Percentiles rank a stretch among this genome's conserved stretches.
Conservation (phyloP, 2,329 filamentous ascomycete genomes). For the Aspergillus luchuensis region DNA sequence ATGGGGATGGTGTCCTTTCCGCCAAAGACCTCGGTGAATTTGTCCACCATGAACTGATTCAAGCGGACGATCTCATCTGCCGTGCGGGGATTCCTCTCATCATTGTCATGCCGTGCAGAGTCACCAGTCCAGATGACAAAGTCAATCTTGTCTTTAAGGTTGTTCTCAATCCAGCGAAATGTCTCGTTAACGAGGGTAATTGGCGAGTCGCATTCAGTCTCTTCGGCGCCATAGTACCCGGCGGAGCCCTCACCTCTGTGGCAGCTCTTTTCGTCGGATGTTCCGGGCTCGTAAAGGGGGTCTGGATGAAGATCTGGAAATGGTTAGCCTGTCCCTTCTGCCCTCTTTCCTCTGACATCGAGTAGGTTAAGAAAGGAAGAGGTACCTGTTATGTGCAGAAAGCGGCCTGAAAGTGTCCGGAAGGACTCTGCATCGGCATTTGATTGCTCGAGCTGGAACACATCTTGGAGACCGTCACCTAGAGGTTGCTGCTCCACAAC, state of each 20-base stretch:
- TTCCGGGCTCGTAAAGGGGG: slow-evolving; percentile 77
- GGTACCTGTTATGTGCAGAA: slow-evolving; percentile 42
- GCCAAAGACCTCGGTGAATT: slow-evolving; percentile 74
- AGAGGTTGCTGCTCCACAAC: slow-evolving; percentile 24
- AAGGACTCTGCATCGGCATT: slow-evolving; percentile 7
- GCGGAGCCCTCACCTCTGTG: slow-evolving; percentile 76
- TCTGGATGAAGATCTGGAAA: slow-evolving; percentile 87
- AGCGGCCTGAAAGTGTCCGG: slow-evolving; percentile 33
- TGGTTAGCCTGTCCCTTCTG: neutral
- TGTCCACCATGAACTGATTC: slow-evolving; percentile 74
- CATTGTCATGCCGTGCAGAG: slow-evolving; percentile 84
- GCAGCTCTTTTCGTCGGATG: slow-evolving; percentile 71
- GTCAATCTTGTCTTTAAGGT: slow-evolving; percentile 77
- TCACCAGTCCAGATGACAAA: slow-evolving; percentile 95
- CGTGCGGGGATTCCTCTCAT: slow-evolving; percentile 75
- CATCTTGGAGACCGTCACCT: neutral
- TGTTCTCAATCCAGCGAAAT: slow-evolving; percentile 80
- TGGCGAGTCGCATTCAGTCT: slow-evolving; percentile 85
- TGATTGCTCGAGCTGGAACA: slow-evolving; percentile 6
- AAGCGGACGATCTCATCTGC: slow-evolving; percentile 73
- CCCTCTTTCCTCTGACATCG: slow-evolving; percentile 14
- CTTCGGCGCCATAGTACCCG: slow-evolving; percentile 81
- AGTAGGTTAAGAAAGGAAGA: neutral
- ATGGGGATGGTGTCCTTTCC: slow-evolving; percentile 69
- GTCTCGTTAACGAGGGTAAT: slow-evolving; percentile 80